Conservation (phyloP, 2,329 filamentous ascomycete genomes). For the Pseudogymnoascus sp. region DNA sequence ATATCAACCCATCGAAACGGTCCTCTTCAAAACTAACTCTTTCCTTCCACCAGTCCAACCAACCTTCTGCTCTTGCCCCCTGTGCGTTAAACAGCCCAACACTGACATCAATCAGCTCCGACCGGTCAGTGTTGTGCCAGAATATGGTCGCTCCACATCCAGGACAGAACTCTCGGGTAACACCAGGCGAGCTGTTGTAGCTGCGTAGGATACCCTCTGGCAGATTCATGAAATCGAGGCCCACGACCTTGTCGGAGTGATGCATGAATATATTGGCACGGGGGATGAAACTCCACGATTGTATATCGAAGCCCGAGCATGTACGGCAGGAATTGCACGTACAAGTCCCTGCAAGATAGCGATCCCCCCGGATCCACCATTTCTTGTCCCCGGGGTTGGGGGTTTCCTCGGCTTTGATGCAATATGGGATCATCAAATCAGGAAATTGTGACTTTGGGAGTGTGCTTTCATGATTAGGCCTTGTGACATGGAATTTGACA, state of each 20-base stretch:
- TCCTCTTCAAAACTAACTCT: slow-evolving; percentile 47
- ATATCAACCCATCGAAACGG: neutral
- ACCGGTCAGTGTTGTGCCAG: slow-evolving; percentile 49
- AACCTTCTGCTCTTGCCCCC: slow-evolving; percentile 49
- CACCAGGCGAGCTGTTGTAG: slow-evolving; percentile 48
- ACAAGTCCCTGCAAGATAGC: slow-evolving; percentile 54
- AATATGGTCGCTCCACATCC: slow-evolving; percentile 59
- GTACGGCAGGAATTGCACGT: slow-evolving; percentile 57
- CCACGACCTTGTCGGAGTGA: slow-evolving; percentile 22
- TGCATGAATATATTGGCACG: slow-evolving; percentile 48
- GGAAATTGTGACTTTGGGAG: slow-evolving; percentile 42
- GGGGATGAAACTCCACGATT: slow-evolving; percentile 61
- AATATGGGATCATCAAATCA: slow-evolving; percentile 47
- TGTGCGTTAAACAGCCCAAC: slow-evolving; percentile 49
- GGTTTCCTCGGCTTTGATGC: slow-evolving; percentile 26
- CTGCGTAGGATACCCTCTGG: slow-evolving; percentile 39
- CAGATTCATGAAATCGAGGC: slow-evolving; percentile 21
- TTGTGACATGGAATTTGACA: slow-evolving; percentile 50
- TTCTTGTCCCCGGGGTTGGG: slow-evolving; percentile 35
- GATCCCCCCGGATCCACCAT: slow-evolving; percentile 14
- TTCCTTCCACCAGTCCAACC: slow-evolving; percentile 56
- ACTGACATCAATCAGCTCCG: slow-evolving; percentile 56
- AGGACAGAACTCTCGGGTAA: slow-evolving; percentile 55
- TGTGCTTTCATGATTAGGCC: slow-evolving; percentile 43
- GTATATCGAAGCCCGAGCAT: slow-evolving; percentile 54